These are phyloP conservation scores for Centrapalus pauciflorus DNA, from an alignment of 129 eudicot genomes.

Conservation along the genomic window DNA sequence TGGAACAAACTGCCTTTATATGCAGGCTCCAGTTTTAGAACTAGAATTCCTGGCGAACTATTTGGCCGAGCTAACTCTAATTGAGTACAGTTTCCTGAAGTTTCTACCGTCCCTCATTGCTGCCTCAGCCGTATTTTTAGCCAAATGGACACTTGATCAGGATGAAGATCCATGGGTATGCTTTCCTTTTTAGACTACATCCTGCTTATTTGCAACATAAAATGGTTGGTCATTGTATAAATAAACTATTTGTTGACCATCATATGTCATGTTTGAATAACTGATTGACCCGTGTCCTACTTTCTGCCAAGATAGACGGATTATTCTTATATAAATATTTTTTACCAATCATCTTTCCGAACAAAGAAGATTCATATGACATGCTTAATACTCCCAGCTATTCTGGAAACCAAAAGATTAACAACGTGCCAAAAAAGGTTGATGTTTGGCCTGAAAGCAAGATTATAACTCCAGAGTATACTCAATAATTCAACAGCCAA, in stretches of 20 bases:
- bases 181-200: neutral
- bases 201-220: neutral
- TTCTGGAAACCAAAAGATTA: too few relatives aligned
- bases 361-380: too few relatives aligned
- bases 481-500: neutral
- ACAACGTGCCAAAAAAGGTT: too few relatives aligned
- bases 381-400: too few relatives aligned
- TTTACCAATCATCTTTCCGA: too few relatives aligned
- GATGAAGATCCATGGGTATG: slow-evolving; percentile 85
- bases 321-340: neutral
- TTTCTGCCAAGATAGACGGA: neutral
- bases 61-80: slow-evolving; percentile 24
- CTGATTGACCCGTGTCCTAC: neutral
- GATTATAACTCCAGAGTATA: neutral
- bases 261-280: neutral
- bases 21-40: slow-evolving; percentile 37
- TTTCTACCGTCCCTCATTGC: slow-evolving; percentile 87
- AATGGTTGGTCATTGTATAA: neutral
- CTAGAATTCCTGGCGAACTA: slow-evolving; percentile 28
- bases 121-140: slow-evolving; percentile 87
- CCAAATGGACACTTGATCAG: slow-evolving; percentile 95
- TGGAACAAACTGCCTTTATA: neutral
- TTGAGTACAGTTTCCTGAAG: slow-evolving; percentile 52
- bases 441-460: too few relatives aligned
- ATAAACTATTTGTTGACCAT: neutral